Base-by-base conservation (phyloP, 176 grass and related monocot species). In the Avena eriantha region DNA sequence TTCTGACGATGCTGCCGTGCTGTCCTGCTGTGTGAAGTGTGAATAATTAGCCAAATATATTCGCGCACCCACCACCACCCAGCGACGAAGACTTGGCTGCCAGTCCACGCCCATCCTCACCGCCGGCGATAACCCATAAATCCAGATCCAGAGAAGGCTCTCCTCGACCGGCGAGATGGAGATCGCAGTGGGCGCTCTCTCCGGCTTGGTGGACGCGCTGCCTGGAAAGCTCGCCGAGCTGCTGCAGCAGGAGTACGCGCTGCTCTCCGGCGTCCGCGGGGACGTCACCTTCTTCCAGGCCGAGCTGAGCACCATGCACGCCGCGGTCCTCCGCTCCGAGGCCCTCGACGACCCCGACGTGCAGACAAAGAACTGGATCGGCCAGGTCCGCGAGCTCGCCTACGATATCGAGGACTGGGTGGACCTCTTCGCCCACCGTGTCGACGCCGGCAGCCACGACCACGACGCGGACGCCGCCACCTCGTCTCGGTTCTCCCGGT, bases 401-500 rank as follows among this genome's bases (percentile, higher is more conserved):
- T 85, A 59, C 78, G 88, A 81, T 58, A 74, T 74, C 45, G 45
- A 74, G 45, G 88, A 90, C 71, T 90, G 83, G 88, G 71, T 86
- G 4, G 83, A 90, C 50, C 60, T 82, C 61, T 82, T 90, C 78
- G 15, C 50, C 78, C 43, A 85, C 88, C 78, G 83, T 21, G 70
- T 86, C 88, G 60, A 86, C 39, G 83, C 60, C 83, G 74, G 46
- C 73, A 18, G 4, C 43, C 26, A 36, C 31, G 68, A 16, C 43
- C 26, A 36, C 31, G 68, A n/a, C 50, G 24, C 35, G 36, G 9
- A 17, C 1, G 15, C 3, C 7, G 50, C 23, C 2, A 0, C 35
- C 22, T 34, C 34, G 39, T 49, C 10, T 6, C 0, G 59, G 4
- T 7, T 85, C 0, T 22, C 11, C 48, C 5, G 19, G 0, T 86